These are phyloP conservation scores for Xanthoconium stramineum DNA, from an alignment of 768 basidiomycete genomes.

Conservation along the genomic window DNA sequence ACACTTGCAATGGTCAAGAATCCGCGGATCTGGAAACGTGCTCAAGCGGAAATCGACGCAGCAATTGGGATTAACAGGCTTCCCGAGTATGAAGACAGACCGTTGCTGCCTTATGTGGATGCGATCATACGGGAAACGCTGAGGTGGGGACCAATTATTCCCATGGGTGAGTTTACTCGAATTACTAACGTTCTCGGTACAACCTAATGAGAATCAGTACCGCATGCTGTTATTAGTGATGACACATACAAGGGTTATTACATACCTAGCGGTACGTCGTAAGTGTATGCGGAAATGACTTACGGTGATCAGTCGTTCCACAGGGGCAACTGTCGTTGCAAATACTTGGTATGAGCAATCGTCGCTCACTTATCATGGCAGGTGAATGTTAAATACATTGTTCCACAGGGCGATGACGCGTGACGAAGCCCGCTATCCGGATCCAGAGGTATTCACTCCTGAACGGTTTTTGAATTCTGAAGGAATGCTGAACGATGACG, in stretches of 20 bases:
- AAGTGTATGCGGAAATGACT: not conserved
- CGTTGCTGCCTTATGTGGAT: too few species aligned
- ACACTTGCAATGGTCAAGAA: too few species aligned
- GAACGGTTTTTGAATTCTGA: not conserved
- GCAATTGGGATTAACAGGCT: not conserved
- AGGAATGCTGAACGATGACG: slow-evolving; percentile 18
- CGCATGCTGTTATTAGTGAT: not conserved
- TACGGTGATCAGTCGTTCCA: not conserved
- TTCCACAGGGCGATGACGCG: too few species aligned
- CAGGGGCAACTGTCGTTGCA: not conserved
- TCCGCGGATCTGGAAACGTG: too few species aligned
- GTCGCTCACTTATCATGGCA: not conserved
- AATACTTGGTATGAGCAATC: not conserved
- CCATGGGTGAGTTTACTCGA: not conserved
- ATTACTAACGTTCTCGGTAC: not conserved
- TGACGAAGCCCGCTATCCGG: too few species aligned
- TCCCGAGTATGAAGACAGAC: too few species aligned
- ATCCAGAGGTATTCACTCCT: not conserved
- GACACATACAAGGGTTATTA: not conserved
- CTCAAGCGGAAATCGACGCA: not conserved
- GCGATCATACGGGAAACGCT: not conserved
- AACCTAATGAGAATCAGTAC: not conserved
- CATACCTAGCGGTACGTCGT: not conserved
- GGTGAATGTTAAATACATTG: not conserved
- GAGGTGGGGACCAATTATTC: not conserved